Conservation (phyloP, 805 yeast genomes). For the Yamadazyma endophytica region DNA sequence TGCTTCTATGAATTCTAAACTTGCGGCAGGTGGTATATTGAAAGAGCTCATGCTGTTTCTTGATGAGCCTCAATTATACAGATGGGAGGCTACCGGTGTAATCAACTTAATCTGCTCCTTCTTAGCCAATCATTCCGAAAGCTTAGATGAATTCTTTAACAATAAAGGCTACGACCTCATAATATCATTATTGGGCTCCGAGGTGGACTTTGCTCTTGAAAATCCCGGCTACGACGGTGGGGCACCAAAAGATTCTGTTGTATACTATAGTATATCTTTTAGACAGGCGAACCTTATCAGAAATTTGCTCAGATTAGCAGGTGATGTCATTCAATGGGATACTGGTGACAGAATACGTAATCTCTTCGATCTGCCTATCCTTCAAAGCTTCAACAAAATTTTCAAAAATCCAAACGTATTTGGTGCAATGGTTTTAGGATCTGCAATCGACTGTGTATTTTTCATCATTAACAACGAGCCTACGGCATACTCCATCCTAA, state of each 20-base stretch:
- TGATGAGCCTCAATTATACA: conserved; percentile 44
- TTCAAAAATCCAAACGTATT: conserved; percentile 53
- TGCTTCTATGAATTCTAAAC: conserved; percentile 50
- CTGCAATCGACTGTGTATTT: conserved; percentile 60
- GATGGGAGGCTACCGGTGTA: conserved; percentile 61
- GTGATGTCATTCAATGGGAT: conserved; percentile 63
- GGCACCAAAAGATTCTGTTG: conserved; percentile 48
- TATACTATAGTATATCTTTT: conserved; percentile 50
- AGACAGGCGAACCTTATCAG: conserved; percentile 50
- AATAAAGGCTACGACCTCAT: conserved; percentile 62
- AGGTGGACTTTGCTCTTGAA: conserved; percentile 59
- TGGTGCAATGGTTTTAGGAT: conserved; percentile 62
- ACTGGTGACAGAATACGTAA: conserved; percentile 83
- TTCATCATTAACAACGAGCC: conserved; percentile 86
- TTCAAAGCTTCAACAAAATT: conserved; percentile 56
- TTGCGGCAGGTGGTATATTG: conserved; percentile 74
- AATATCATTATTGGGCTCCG: conserved; percentile 57
- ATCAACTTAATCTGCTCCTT: conserved; percentile 51
- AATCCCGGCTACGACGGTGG: conserved; percentile 58
- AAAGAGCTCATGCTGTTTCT: conserved; percentile 62
- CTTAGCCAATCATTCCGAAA: conserved; percentile 41
- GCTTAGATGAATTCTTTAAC: conserved; percentile 60
- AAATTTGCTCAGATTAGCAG: conserved; percentile 58
- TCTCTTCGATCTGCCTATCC: conserved; percentile 78
- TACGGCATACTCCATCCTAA: conserved; percentile 74